Conservation (phyloP, 768 basidiomycete species). For the Tylopilus subfusipes region DNA sequence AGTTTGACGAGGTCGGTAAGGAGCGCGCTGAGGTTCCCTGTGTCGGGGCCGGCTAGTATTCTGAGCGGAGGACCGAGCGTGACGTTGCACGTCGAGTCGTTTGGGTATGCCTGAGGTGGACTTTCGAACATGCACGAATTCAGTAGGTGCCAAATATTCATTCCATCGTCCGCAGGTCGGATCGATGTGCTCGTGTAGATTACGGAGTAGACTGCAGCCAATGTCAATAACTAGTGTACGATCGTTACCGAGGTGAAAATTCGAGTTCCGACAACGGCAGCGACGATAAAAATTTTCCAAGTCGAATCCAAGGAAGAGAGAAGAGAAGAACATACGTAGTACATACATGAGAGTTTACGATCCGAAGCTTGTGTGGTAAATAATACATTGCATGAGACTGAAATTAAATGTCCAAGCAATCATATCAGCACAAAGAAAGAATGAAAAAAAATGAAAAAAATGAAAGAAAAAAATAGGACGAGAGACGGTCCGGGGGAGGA, state of each 20-base stretch:
- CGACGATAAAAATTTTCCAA: not conserved
- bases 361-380: not conserved
- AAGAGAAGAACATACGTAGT: too few species aligned
- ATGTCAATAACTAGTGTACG: too few species aligned
- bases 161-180: not conserved
- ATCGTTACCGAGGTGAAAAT: not conserved
- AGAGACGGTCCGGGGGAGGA: not conserved
- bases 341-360: not conserved
- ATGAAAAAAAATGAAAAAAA: not conserved
- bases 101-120: slow-evolving; percentile 43
- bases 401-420: not conserved
- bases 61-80: slow-evolving; percentile 39
- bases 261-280: slow-evolving; percentile 7
- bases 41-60: slow-evolving; percentile 25
- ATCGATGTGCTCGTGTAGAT: not conserved
- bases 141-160: too few species aligned
- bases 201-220: not conserved
- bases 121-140: too few species aligned
- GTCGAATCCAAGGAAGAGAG: too few species aligned
- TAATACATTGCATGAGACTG: not conserved
- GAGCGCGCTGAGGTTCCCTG: slow-evolving; percentile 36
- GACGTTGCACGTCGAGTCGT: slow-evolving; percentile 37
- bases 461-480: not conserved
- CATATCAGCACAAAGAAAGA: too few species aligned
- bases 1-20: slow-evolving; percentile 39